Base-by-base conservation (phyloP, 495 filamentous ascomycete species). In the Talaromyces adpressus region DNA sequence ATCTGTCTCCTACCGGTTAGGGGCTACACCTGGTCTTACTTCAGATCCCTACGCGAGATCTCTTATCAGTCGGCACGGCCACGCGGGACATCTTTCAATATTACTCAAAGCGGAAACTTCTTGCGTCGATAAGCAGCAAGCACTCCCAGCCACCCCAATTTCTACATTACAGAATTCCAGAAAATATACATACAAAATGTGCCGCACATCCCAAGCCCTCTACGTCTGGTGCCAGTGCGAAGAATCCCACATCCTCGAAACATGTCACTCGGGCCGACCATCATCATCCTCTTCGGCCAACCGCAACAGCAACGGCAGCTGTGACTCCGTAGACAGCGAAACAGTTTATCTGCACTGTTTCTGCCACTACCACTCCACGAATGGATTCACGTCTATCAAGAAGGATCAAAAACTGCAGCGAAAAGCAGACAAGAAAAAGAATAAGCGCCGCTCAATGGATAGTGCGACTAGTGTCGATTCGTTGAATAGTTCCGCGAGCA, bases 201-300 rank as follows among this genome's bases (percentile, higher is more conserved):
- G 77, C 41, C 75, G 72, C 59, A 75, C 79, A 72, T 75, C 73
- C 59, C 70, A 72, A 66, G 79, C 75, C 49, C 64, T 75, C 6
- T 81, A 79, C 68, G 71, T 70, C 49, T 81, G 75, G 75, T 81
- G 78, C 66, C 73, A 75, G 16, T 81, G 78, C 65, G 73, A 79
- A 68, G 72, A 76, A 67, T 73, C 60, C 66, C 73, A 74, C n/a
- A 78, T 77, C 65, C 73, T 77, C 68, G 72, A 76, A 65, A 71
- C 76, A 27, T 72, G 72, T 18, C 75, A 76, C 62, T 64, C 72
- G 29, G 70, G 67, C 41, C 52, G 71, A 22, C 77, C 75, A 64
- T 59, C 72, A 25, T 64, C 66, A 1, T 36, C 36, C 6, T 41
- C 36, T 41, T 41, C 36, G 36, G 36, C 36, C 36, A 14, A 41